Base-by-base conservation (phyloP, 2,329 filamentous ascomycete species). In the Colletotrichum salicis region DNA sequence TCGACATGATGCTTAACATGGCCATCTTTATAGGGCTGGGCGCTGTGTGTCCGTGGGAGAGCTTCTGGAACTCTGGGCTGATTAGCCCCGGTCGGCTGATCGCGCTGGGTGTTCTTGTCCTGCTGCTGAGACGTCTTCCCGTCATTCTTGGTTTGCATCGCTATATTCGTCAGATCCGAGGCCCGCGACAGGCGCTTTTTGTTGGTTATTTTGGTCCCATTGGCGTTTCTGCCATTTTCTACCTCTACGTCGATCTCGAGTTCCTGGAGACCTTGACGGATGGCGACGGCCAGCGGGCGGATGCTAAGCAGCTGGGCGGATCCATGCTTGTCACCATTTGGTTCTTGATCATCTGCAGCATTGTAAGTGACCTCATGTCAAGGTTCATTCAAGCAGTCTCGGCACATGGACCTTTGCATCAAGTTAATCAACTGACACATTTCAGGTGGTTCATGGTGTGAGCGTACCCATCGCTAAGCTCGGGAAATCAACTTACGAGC, bases 181-280 rank as follows among this genome's bases (percentile, higher is more conserved):
- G 92, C 54, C 81, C 88, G 33, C 88, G 89, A 3, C 94, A 97
- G 75, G 94, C 94, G 1, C 83, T 93, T 0, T 97, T 97, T 78
- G 93, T 96, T 6, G 95, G 95, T 0, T 97, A 97, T 84, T 98
- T 98, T 75, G 95, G 95, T 0, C 95, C 95, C 0, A 95, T 98
- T 70, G 95, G 95, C 3, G 94, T 97, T 2, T 94, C 93, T 19
- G 95, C 94, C 1, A 89, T 97, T 22, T 98, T 97, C 79, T 97
- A 97, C 79, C 86, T 98, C 7, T 97, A 95, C 77, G 86, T 97
- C 73, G 91, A 89, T 54, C 81, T 93, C 1, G 93, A 97, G 31
- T 97, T 95, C 73, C 85, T 97, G 63, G 82, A 80, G 33, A 82
- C 69, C 2, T 77, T 89, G 24, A 88, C 29, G 33, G 52, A 22